A percentile compares a stretch with the other conserved stretches of the same genome.
These are phyloP conservation scores for Elongisporangium prolatum DNA, from an alignment of 352 stramenopile genomes.

Conservation along the genomic window DNA sequence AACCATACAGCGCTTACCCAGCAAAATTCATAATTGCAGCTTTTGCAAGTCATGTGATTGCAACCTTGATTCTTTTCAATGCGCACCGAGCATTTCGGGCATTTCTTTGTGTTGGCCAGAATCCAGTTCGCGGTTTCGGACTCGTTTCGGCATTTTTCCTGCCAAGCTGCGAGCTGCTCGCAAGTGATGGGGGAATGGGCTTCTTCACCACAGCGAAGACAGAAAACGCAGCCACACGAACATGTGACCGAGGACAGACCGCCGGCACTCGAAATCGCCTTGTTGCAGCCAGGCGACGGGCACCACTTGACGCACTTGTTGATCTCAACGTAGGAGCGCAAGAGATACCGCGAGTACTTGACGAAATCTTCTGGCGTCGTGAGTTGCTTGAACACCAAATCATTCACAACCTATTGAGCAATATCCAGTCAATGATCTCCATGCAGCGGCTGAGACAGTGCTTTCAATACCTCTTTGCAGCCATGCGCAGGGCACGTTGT, in stretches of 20 bases:
- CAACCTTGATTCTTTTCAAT: slow-evolving; percentile 99
- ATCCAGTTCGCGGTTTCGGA: slow-evolving; percentile 99
- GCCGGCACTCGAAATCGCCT: slow-evolving; percentile 87
- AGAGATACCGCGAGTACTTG: slow-evolving; percentile 91
- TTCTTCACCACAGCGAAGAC: slow-evolving; percentile 95
- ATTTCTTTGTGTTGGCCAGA: slow-evolving; percentile 99
- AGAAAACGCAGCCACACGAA: slow-evolving; percentile 87
- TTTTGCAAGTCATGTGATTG: slow-evolving; percentile 99
- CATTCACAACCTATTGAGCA: slow-evolving; percentile 43
- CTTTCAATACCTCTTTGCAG: slow-evolving; percentile 86
- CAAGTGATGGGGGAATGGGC: slow-evolving; percentile 94
- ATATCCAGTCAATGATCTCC: not conserved
- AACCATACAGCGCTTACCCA: slow-evolving; percentile 61
- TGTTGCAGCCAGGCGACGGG: slow-evolving; percentile 93
- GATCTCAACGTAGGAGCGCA: slow-evolving; percentile 97
- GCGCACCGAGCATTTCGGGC: slow-evolving; percentile 96
- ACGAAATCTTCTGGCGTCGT: slow-evolving; percentile 63
- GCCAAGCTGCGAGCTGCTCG: slow-evolving; percentile 91
- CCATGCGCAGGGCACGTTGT: slow-evolving; percentile 94
- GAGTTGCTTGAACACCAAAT: slow-evolving; percentile 69
- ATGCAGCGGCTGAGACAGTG: not conserved
- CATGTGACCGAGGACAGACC: slow-evolving; percentile 77
- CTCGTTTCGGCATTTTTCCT: slow-evolving; percentile 97
- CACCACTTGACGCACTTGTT: slow-evolving; percentile 97
- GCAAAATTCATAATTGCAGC: slow-evolving; percentile 96